A percentile compares a stretch with the other conserved stretches of the same genome.
Conservation (phyloP, 139 green algal genomes). For the Chlorella sorokiniana region DNA sequence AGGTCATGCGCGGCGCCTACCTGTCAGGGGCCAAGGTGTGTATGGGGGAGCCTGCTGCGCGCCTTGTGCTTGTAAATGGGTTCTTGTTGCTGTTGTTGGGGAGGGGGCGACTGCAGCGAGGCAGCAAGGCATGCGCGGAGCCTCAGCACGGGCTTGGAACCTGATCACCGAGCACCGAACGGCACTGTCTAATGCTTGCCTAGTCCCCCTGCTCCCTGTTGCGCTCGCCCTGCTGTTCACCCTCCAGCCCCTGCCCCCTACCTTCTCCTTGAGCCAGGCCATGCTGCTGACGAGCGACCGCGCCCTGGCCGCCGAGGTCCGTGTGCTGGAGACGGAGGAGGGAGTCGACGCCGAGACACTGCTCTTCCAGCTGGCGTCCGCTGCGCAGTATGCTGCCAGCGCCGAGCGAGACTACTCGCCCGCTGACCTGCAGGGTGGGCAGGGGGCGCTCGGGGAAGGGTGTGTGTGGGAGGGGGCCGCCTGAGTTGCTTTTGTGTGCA, state of each 20-base stretch:
- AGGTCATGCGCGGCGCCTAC: constrained; percentile 51
- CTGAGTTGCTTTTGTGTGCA: neutral
- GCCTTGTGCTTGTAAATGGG: no score
- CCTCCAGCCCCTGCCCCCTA: no score
- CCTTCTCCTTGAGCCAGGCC: constrained; percentile 4
- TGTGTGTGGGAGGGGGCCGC: no score
- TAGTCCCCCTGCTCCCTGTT: no score
- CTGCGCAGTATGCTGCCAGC: constrained; percentile 6
- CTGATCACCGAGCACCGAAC: no score
- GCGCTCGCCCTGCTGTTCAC: no score
- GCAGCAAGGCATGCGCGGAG: no score
- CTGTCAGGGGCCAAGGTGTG: constrained; percentile 30
- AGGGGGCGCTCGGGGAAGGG: neutral
- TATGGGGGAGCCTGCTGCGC: no score
- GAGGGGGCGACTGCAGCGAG: no score
- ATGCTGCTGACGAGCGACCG: constrained; percentile 24
- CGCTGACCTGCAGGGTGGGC: neutral
- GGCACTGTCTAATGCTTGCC: no score
- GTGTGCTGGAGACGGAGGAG: neutral
- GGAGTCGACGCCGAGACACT: constrained; percentile 23
- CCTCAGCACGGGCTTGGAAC: no score
- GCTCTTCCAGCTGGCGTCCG: constrained; percentile 30
- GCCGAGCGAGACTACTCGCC: neutral
- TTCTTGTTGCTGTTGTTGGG: no score
- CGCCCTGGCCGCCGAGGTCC: constrained; percentile 26